Conservation (phyloP, 305 asterid genomes). For the Plantago coronopus region DNA sequence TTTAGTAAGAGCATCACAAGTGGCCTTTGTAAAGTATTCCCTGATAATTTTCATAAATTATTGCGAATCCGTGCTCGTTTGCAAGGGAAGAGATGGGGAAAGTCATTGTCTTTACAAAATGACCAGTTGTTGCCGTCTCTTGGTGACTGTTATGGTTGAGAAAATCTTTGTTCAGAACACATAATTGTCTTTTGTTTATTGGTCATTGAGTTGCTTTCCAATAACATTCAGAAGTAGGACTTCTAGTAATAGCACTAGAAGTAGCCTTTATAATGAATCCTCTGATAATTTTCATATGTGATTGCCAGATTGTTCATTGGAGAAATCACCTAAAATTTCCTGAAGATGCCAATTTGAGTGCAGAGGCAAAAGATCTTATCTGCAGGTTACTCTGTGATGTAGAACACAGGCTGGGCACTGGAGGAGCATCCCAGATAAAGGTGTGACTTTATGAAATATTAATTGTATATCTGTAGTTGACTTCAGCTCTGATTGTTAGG, state of each 20-base stretch:
- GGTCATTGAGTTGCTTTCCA: too few species aligned
- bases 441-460: slow-evolving; percentile 30
- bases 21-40: too few species aligned
- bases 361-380: slow-evolving; percentile 82
- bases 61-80: too few species aligned
- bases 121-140: too few species aligned
- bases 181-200: too few species aligned
- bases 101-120: too few species aligned
- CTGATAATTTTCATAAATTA: too few species aligned
- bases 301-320: slow-evolving; percentile 87
- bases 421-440: slow-evolving; percentile 77
- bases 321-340: slow-evolving; percentile 84
- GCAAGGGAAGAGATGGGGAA: too few species aligned
- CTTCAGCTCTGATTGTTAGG: slow-evolving; percentile 10
- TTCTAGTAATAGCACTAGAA: background rate
- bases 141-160: too few species aligned
- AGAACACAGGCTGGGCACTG: slow-evolving; percentile 90
- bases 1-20: too few species aligned
- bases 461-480: slow-evolving; percentile 1
- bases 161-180: too few species aligned
- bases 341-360: slow-evolving; percentile 57
- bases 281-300: slow-evolving; percentile 23
- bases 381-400: slow-evolving; percentile 80
- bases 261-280: background rate
- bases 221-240: too few species aligned